Base-by-base conservation (phyloP, 2,329 filamentous ascomycete species). In the Stagonosporopsis cucurbitacearum region DNA sequence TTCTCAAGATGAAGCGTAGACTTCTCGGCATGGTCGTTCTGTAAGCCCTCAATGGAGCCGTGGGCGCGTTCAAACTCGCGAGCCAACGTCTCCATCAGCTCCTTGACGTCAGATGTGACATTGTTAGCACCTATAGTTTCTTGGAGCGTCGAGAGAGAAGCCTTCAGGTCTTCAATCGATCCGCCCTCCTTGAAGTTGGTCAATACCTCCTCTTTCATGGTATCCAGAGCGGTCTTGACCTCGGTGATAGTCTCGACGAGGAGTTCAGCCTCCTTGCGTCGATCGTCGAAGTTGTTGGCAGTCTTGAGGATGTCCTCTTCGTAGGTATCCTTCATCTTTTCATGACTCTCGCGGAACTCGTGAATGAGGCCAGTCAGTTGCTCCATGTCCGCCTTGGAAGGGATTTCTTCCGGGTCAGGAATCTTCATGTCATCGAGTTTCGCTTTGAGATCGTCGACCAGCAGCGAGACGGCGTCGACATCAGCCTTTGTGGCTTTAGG, bases 1-100 rank as follows among this genome's bases (percentile, higher is more conserved):
- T 87, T 88, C 60, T 84, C 81, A 9, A 85, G 72, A 15, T 80
- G 68, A 15, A 82, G 78, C 2, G 82, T 79, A 40, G 84, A 80
- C 48, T 83, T 81, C 64, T 87, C 82, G 37, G 86, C 91, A 3
- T 88, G 84, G 59, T 96, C 91, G n/a, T 91, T 81, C 77, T 94
- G 95, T 48, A 88, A 84, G 6, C 89, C 89, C 53, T 91, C 88
- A 22, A 95, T 83, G n/a, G 90, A 86, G 15, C 88, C 87, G 64
- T 91, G 89, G 11, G 91, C 88, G 60, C 93, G 90, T 67, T 97
- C 92, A 57, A 98, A 96, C 71, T 97, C 93, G 1, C 85, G 80
- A 73, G 90, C 92, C 76, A 98, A 87, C 2, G 87, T 85, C 67
- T 90, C 87, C 67, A 88, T 82, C 55, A 93, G 79, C 39, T 83